phyloP scores from a whole-genome alignment of 257 asterid species.

The Solanum pennellii region DNA sequence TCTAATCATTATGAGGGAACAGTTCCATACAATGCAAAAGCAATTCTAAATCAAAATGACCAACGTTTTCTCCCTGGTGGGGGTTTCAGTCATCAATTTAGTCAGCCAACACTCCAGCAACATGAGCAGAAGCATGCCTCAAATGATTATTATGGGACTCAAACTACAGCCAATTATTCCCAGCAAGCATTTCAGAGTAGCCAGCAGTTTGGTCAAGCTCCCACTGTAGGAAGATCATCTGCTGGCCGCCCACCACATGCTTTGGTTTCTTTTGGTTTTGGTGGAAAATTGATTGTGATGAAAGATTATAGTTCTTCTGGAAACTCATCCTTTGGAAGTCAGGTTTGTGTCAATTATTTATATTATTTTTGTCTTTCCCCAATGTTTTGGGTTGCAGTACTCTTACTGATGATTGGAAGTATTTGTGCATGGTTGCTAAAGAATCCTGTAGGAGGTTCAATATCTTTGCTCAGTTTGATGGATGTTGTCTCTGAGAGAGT shows the following conservation, averaged over 20 bases:
- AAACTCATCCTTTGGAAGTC: slow-evolving; percentile 45
- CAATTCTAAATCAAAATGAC: slow-evolving; percentile 23
- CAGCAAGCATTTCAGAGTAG: slow-evolving; percentile 46
- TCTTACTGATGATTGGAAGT: slow-evolving; percentile 10
- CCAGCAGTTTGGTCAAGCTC: slow-evolving; percentile 38
- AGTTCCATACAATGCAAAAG: slow-evolving; percentile 24
- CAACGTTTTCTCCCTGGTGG: slow-evolving; percentile 24
- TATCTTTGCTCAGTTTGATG: slow-evolving; percentile 64
- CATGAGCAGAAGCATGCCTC: slow-evolving; percentile 33
- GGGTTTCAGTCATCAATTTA: slow-evolving; percentile 31
- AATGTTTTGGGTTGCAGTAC: not conserved
- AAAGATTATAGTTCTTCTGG: slow-evolving; percentile 39
- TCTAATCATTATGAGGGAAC: slow-evolving; percentile 26
- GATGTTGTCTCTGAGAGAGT: slow-evolving; percentile 45
- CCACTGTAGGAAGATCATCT: slow-evolving; percentile 60
- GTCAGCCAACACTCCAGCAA: slow-evolving; percentile 37
- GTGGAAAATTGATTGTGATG: slow-evolving; percentile 85
- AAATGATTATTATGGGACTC: slow-evolving; percentile 34
- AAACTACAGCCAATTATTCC: slow-evolving; percentile 32
- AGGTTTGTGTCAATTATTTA: slow-evolving; percentile 42
- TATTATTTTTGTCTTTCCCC: slow-evolving; percentile 1
- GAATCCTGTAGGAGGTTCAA: slow-evolving; percentile 52
- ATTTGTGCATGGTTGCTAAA: slow-evolving; percentile 26
- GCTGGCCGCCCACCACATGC: slow-evolving; percentile 96
- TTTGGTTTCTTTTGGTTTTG: slow-evolving; percentile 85